These are phyloP conservation scores for Durio zibethinus DNA, from an alignment of 345 rosid species.

Conservation along the genomic window DNA sequence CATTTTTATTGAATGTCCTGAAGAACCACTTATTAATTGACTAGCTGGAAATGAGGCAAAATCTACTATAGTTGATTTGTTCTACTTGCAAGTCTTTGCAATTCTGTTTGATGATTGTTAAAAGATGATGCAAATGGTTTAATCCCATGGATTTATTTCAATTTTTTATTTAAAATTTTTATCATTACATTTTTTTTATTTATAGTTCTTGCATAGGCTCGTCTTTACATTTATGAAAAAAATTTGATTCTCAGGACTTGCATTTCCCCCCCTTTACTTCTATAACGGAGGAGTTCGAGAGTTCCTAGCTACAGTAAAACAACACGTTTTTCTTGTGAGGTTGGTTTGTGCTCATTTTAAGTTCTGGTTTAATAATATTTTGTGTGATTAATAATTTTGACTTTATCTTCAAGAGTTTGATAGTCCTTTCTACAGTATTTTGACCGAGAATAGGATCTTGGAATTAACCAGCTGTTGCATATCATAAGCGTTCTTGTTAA, in stretches of 20 bases:
- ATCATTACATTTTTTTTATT: background rate
- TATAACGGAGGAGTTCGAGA: slow-evolving; percentile 92
- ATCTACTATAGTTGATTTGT: background rate
- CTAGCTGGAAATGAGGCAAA: background rate
- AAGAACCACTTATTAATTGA: background rate
- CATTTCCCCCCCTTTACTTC: slow-evolving; percentile 87
- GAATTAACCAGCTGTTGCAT: background rate
- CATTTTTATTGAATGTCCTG: background rate
- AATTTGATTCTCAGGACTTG: slow-evolving; percentile 66
- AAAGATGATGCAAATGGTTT: background rate
- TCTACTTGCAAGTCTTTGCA: background rate
- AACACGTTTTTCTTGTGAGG: slow-evolving; percentile 85
- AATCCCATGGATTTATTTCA: background rate
- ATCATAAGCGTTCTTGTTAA: background rate
- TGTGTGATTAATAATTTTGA: background rate
- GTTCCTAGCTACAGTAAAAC: slow-evolving; percentile 83
- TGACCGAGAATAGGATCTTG: background rate
- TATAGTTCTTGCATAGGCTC: background rate
- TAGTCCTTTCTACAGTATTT: background rate
- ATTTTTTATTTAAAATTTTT: background rate
- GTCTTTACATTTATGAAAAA: slow-evolving; percentile 4
- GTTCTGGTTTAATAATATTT: background rate
- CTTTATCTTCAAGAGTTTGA: background rate
- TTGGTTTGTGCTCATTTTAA: slow-evolving; percentile 28
- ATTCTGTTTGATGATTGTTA: background rate